Conservation (phyloP, 2,329 filamentous ascomycete species). For the Botrytis tulipae region DNA sequence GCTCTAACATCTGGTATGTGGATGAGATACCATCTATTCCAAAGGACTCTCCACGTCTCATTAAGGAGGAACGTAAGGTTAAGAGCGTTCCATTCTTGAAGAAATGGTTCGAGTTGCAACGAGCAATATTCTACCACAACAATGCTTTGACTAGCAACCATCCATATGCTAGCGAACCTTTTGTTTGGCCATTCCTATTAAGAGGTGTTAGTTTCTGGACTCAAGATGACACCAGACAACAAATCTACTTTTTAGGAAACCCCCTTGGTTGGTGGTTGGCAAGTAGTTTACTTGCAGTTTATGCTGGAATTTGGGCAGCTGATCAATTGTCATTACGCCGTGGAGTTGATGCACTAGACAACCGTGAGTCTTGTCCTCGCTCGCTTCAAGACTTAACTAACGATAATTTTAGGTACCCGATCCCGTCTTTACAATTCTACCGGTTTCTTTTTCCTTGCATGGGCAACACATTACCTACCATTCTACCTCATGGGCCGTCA, state of each 20-base stretch:
- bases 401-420: conserved; percentile 64
- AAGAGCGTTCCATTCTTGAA: conserved; percentile 84
- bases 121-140: conserved; percentile 99
- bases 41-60: conserved; percentile 65
- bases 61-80: conserved; percentile 73
- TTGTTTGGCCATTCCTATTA: conserved; percentile 97
- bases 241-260: conserved; percentile 98
- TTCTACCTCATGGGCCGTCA: conserved; percentile 99
- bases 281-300: conserved; percentile 88
- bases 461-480: conserved; percentile 95
- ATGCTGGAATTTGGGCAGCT: conserved; percentile 84
- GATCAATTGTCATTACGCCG: conserved; percentile 92
- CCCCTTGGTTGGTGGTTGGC: conserved; percentile 97
- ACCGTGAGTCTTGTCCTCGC: conserved; percentile 64
- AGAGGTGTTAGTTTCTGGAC: conserved; percentile 99
- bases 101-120: conserved; percentile 95
- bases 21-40: conserved; percentile 85
- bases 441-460: conserved; percentile 97
- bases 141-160: conserved; percentile 96
- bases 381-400: conserved; percentile 35
- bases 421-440: conserved; percentile 97
- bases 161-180: conserved; percentile 90
- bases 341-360: conserved; percentile 88
- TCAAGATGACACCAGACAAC: conserved; percentile 87
- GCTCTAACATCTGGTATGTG: conserved; percentile 91